A percentile compares a stretch with the other conserved stretches of the same genome.
Conservation (phyloP, 768 basidiomycete species). For the Mycena galericulata region DNA sequence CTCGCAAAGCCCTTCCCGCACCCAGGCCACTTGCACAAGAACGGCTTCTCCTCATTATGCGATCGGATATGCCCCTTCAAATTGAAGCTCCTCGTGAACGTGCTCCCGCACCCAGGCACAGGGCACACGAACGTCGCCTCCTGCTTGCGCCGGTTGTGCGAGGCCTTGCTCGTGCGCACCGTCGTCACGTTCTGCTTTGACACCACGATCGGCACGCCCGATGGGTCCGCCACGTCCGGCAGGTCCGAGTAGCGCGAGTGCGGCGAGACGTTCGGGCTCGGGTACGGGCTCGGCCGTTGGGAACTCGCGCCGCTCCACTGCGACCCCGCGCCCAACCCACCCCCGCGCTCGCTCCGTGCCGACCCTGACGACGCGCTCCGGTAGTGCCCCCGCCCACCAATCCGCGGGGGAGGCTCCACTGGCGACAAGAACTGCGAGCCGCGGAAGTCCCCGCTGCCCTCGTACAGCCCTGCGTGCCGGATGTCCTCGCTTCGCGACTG, state of each 20-base stretch:
- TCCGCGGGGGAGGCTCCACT: conserved; percentile 30
- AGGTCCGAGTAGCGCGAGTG: conserved; percentile 64
- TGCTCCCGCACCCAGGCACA: conserved; percentile 85
- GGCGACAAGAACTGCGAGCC: conserved; percentile 24
- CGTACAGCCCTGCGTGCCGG: neutral
- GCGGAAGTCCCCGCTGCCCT: conserved; percentile 14
- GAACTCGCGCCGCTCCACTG: conserved; percentile 50
- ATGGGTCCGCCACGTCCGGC: conserved; percentile 38
- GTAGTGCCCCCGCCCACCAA: conserved; percentile 24
- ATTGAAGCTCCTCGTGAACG: conserved; percentile 95
- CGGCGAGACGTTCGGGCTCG: conserved; percentile 76
- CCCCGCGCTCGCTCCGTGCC: conserved; percentile 14
- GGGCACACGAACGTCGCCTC: conserved; percentile 89
- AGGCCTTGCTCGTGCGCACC: conserved; percentile 88
- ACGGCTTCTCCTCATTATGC: conserved; percentile 90
- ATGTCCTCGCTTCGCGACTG: conserved; percentile 65
- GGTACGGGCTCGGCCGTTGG: conserved; percentile 70
- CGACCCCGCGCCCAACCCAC: conserved; percentile 36
- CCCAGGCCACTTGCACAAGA: conserved; percentile 94
- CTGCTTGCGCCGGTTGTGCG: conserved; percentile 86
- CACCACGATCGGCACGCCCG: conserved; percentile 30
- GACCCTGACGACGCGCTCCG: conserved; percentile 31
- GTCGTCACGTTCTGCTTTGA: conserved; percentile 92
- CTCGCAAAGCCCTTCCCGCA: conserved; percentile 95
- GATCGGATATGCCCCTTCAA: conserved; percentile 95